These are phyloP conservation scores for Alternaria postmessia DNA, from an alignment of 2,329 filamentous ascomycete genomes.

Conservation along the genomic window DNA sequence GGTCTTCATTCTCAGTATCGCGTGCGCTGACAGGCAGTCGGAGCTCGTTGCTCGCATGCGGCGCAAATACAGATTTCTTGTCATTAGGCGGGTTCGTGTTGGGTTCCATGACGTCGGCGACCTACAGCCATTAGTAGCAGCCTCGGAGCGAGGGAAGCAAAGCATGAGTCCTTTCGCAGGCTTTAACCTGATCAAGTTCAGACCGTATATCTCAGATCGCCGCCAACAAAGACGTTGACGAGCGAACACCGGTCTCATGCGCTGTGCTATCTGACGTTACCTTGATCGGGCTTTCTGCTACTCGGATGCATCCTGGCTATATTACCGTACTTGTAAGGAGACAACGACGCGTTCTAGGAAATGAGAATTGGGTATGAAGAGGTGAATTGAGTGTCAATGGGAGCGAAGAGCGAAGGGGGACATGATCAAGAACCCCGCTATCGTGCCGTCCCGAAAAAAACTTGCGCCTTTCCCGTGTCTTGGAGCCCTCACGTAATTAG, in stretches of 20 bases:
- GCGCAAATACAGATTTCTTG: slow-evolving; percentile 30
- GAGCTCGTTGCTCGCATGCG: slow-evolving; percentile 22
- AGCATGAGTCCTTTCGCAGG: slow-evolving; percentile 64
- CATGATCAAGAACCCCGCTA: slow-evolving; percentile 4
- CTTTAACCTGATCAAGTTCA: slow-evolving; percentile 64
- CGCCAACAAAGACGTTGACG: slow-evolving; percentile 6
- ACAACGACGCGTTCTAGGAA: background rate
- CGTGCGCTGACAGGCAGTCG: slow-evolving; percentile 29
- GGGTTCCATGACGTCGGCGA: slow-evolving; percentile 30
- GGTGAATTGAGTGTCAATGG: background rate
- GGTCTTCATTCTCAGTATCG: background rate
- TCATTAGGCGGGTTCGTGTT: slow-evolving; percentile 12
- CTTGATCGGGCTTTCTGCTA: slow-evolving; percentile 50
- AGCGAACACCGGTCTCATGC: slow-evolving; percentile 52
- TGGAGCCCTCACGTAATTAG: background rate
- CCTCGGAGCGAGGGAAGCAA: slow-evolving; percentile 36
- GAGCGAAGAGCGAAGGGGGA: background rate
- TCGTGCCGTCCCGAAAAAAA: slow-evolving; percentile 6
- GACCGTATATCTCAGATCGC: slow-evolving; percentile 63
- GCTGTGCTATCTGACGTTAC: slow-evolving; percentile 42
- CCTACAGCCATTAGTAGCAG: slow-evolving; percentile 49
- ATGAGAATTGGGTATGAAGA: background rate
- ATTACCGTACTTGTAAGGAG: slow-evolving; percentile 35
- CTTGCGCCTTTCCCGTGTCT: slow-evolving; percentile 9
- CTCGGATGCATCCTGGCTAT: slow-evolving; percentile 41